phyloP scores from a whole-genome alignment of 345 rosid species.

The Populus pruinosa region DNA sequence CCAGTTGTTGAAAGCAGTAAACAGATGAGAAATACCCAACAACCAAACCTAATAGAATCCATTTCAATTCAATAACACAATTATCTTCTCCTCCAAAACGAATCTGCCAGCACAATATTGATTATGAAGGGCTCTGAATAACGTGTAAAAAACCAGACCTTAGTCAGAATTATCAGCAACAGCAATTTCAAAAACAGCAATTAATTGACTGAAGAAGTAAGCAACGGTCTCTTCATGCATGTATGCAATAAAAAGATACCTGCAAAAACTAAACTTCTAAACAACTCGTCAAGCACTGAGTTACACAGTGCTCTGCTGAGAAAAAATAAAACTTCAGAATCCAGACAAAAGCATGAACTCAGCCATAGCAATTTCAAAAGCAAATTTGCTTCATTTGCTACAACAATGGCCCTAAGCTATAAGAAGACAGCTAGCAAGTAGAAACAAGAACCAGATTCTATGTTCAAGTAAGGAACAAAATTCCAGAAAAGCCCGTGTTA shows the following conservation, averaged over 20 bases:
- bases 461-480: not conserved
- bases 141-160: not conserved
- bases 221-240: not conserved
- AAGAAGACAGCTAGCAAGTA: not conserved
- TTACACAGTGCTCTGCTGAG: not conserved
- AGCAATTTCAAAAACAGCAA: not conserved
- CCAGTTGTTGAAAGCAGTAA: conserved; percentile 34
- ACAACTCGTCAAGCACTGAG: conserved; percentile 1
- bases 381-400: no score
- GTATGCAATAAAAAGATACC: not conserved
- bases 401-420: not conserved
- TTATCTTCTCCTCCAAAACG: conserved; percentile 12
- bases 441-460: conserved; percentile 28
- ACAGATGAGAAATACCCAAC: conserved; percentile 28
- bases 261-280: not conserved
- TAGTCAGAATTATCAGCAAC: not conserved
- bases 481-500: not conserved
- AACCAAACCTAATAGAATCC: conserved; percentile 33
- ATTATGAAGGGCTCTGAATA: conserved; percentile 13
- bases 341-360: not conserved
- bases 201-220: not conserved
- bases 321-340: not conserved
- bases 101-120: conserved; percentile 8
- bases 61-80: conserved; percentile 25
- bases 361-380: not conserved